Base-by-base conservation (phyloP, 164 flowering plant genomes). In the Aristolochia californica region DNA sequence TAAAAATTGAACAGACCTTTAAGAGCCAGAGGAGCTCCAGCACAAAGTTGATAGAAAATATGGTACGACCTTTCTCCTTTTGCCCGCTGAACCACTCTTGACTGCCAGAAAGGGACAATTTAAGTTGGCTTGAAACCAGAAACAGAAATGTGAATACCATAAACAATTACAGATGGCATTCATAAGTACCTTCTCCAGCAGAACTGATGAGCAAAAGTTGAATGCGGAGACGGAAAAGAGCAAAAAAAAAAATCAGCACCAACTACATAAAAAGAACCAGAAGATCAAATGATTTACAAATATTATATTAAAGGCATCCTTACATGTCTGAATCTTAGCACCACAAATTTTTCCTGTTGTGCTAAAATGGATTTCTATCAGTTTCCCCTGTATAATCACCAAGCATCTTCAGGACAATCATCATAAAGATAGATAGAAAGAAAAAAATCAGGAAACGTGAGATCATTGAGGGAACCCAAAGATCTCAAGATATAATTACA, bases 21-120 rank as follows among this genome's bases (percentile, higher is more conserved):
- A 34, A 94, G 85, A 60, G n/a, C 30, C 59, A 84, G 59, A 57
- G 97, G 68, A 66, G 89, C 97, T 50, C 96, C 97, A 66, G 97
- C 87, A 70, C 99, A 94, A 44, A 94, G 93, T 75, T 94, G 94
- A 72, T 94, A 94, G 63, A 94, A 86, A 50, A 94, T 72, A 68
- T 94, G 97, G 73, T 80, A 94, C 9, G 99, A 88, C 62, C 99
- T 74, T 73, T 94, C 99, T 43, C 94, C 91, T 61, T 69, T 69
- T 43, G 79, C 76, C 47, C 81, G 68, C 69, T 86, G 95, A 70
- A 81, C 95, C 44, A 94, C 96, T 78, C 99, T 79, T 24, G 95
- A 87, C 99, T 90, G 91, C 71, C 48, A 61, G 45, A 38, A 60
- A 47, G 30, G 27, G 9, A 67, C 11, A 18, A 22, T 63, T 28